These are phyloP conservation scores for Exophiala dermatitidis DNA, from an alignment of 2,329 filamentous ascomycete genomes.

Conservation along the genomic window DNA sequence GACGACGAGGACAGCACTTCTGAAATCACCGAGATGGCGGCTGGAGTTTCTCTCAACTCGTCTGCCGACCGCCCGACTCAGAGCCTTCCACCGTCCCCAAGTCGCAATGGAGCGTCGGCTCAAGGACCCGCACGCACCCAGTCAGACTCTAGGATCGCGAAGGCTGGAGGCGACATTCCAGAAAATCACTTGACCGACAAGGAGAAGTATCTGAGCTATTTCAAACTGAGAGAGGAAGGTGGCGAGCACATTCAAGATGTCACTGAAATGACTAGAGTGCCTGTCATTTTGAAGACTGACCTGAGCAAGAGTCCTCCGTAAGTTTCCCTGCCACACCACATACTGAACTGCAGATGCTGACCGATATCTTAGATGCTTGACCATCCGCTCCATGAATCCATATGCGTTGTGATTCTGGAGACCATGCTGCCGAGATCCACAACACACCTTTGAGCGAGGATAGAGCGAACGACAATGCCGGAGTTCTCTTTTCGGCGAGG, in stretches of 20 bases:
- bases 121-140: conserved; percentile 76
- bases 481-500: not conserved
- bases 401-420: conserved; percentile 38
- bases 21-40: conserved; percentile 83
- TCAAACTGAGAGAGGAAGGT: conserved; percentile 81
- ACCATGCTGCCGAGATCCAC: not conserved
- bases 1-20: conserved; percentile 85
- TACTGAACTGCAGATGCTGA: conserved; percentile 24
- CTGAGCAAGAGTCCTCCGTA: conserved; percentile 98
- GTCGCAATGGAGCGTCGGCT: conserved; percentile 61
- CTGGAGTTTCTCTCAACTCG: conserved; percentile 73
- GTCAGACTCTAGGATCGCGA: conserved; percentile 85
- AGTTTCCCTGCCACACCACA: conserved; percentile 43
- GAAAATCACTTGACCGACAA: conserved; percentile 82
- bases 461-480: not conserved
- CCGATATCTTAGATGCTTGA: conserved; percentile 38
- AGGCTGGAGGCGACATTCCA: conserved; percentile 57
- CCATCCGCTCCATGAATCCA: conserved; percentile 46
- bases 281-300: conserved; percentile 97
- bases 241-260: conserved; percentile 98
- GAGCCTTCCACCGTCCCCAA: conserved; percentile 87
- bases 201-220: conserved; percentile 90
- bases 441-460: not conserved
- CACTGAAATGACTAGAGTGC: conserved; percentile 92
- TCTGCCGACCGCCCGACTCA: conserved; percentile 77